Conservation (phyloP, 225 moss, liverwort and hornwort species). For the Neckera pumila region DNA sequence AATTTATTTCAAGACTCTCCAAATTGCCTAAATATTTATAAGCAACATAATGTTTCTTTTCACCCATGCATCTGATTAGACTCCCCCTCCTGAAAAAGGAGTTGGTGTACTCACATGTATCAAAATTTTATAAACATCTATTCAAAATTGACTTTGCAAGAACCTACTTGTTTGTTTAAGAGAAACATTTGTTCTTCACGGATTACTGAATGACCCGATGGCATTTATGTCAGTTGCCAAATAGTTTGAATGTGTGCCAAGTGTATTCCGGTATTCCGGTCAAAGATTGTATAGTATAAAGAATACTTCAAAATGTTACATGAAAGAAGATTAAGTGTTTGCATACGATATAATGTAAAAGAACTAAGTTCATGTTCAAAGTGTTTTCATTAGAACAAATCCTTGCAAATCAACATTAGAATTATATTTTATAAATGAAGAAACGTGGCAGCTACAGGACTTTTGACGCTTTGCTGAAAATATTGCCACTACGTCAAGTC, state of each 20-base stretch:
- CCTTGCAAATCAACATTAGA: not conserved
- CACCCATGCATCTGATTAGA: not conserved
- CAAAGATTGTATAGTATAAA: not conserved
- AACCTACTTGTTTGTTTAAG: too few relatives aligned
- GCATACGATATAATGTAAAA: not conserved
- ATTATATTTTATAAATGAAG: not conserved
- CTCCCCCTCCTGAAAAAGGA: too few relatives aligned
- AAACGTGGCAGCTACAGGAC: not conserved
- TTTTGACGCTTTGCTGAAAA: not conserved
- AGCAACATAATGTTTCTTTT: accelerated
- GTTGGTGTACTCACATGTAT: too few relatives aligned
- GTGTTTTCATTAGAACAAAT: not conserved
- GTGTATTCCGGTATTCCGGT: accelerated
- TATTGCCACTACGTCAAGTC: not conserved
- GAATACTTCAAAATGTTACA: not conserved
- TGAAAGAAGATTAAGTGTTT: not conserved
- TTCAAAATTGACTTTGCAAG: too few relatives aligned
- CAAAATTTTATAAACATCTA: too few relatives aligned
- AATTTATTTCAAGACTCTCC: accelerated
- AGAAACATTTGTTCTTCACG: too few relatives aligned
- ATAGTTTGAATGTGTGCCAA: not conserved
- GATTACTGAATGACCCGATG: not conserved
- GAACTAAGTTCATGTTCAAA: not conserved
- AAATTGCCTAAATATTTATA: accelerated
- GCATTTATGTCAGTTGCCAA: not conserved